Evolutionary conservation across 306 rosid species (phyloP).

Genomic region (Pterocarpus macrocarpus): DNA sequence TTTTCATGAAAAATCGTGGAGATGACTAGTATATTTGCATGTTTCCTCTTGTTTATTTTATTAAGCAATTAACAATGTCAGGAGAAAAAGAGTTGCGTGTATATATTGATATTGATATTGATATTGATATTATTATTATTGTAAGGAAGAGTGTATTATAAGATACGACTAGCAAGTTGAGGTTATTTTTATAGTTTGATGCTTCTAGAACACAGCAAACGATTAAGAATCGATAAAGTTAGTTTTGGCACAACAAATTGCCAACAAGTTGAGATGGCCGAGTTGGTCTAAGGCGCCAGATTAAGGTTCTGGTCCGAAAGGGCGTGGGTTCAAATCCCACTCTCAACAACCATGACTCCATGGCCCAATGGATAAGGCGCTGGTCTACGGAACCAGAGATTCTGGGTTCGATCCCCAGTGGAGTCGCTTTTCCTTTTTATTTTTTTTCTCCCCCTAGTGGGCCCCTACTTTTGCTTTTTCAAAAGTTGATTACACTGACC

Average conservation of each 20-base stretch:
- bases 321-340: slow-evolving; percentile 53
- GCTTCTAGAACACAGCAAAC: too few relatives aligned
- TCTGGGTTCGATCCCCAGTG: slow-evolving; percentile 85
- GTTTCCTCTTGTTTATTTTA: neutral
- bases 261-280: slow-evolving; percentile 32
- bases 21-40: neutral
- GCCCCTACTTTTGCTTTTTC: neutral
- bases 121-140: too few relatives aligned
- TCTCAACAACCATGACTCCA: slow-evolving; percentile 39
- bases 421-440: slow-evolving; percentile 28
- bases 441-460: neutral
- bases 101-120: too few relatives aligned
- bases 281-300: slow-evolving; percentile 49
- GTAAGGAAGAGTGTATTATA: neutral
- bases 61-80: neutral
- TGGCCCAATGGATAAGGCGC: slow-evolving; percentile 77
- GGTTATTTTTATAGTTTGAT: neutral
- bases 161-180: neutral
- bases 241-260: accelerated
- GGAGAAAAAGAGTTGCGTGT: neutral
- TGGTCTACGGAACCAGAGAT: slow-evolving; percentile 83
- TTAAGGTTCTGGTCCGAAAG: slow-evolving; percentile 49
- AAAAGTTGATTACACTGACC: neutral
- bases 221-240: too few relatives aligned
- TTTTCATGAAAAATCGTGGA: neutral